Evolutionary conservation across 768 basidiomycete genomes (phyloP).

Genomic region (Mycena indigotica): DNA sequence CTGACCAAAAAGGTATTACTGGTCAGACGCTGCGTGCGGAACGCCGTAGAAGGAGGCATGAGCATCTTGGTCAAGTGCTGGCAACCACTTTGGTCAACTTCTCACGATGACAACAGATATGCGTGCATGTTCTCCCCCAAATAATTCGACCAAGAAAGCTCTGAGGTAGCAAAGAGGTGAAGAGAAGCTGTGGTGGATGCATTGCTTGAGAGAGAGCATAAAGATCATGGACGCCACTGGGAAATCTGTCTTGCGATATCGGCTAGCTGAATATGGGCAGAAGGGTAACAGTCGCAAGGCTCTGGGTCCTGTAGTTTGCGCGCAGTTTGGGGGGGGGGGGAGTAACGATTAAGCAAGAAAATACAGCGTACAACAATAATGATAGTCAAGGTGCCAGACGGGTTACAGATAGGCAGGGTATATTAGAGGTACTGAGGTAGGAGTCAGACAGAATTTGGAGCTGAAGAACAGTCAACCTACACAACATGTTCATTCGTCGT

Average conservation of each 20-base stretch:
- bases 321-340: background rate
- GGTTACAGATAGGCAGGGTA: background rate
- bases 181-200: too few relatives aligned
- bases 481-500: too few relatives aligned
- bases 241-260: too few relatives aligned
- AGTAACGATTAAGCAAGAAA: background rate
- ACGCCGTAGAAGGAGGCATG: constrained; percentile 25
- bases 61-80: background rate
- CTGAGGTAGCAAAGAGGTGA: too few relatives aligned
- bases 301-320: background rate
- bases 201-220: background rate
- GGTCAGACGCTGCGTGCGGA: constrained; percentile 38
- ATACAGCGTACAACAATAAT: constrained; percentile 3
- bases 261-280: background rate
- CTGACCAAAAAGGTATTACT: constrained; percentile 33
- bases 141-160: too few relatives aligned
- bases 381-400: background rate
- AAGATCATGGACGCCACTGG: background rate
- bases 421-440: background rate
- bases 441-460: background rate
- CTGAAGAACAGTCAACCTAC: too few relatives aligned
- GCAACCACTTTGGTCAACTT: background rate
- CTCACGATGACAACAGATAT: too few relatives aligned
- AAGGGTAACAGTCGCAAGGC: background rate
- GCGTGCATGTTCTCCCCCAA: too few relatives aligned